Evolutionary conservation across 805 yeast species (phyloP).

Genomic region (Schizosaccharomyces pombe): DNA sequence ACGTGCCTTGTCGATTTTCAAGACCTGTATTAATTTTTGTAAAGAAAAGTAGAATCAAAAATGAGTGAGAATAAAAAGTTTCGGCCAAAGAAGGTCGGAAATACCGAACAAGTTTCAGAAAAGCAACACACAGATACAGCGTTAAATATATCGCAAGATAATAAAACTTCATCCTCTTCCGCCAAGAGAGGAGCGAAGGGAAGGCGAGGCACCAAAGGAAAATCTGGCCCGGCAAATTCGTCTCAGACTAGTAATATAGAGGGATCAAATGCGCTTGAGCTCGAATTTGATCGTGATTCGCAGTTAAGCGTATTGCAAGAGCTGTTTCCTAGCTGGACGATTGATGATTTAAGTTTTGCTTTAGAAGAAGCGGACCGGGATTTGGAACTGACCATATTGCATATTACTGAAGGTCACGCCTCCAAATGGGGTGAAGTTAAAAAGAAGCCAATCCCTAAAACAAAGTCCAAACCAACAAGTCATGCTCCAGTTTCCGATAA

Average conservation of each 20-base stretch:
- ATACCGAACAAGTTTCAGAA: background rate
- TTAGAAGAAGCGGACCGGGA: constrained; percentile 50
- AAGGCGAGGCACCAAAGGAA: background rate
- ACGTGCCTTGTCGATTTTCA: background rate
- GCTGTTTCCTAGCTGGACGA: constrained; percentile 86
- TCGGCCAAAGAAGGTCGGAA: background rate
- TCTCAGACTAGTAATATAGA: background rate
- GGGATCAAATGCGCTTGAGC: background rate
- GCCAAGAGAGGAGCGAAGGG: background rate
- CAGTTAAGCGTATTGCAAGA: constrained; percentile 27
- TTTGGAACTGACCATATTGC: constrained; percentile 57
- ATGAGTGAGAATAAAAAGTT: background rate
- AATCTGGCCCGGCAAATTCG: background rate
- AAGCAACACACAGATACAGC: background rate
- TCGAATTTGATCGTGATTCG: background rate
- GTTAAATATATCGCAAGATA: too few species aligned
- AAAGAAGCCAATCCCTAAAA: background rate
- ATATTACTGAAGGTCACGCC: constrained; percentile 37
- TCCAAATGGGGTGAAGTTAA: background rate
- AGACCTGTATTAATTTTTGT: background rate
- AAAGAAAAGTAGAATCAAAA: background rate
- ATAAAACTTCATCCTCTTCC: background rate
- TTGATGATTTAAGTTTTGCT: constrained; percentile 55
- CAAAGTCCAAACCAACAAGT: background rate
- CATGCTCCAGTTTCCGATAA: too few species aligned